Evolutionary conservation across 495 filamentous ascomycete species (phyloP), one percentile per base, ranked within the genome.

Genomic region (Penicillium egyptiacum): DNA sequence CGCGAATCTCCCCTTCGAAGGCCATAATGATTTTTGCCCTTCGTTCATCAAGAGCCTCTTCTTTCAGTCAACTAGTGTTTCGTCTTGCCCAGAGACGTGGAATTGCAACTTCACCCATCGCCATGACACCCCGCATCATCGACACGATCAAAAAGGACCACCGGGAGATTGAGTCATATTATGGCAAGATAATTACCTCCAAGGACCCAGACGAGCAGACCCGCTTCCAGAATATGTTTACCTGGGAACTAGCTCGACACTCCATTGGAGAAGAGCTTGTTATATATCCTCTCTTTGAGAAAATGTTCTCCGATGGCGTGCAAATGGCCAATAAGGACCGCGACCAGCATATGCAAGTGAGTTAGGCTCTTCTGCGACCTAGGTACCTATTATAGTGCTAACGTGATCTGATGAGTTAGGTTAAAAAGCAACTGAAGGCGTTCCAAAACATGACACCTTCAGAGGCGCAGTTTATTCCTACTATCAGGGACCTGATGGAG

Each of bases 211-310:
- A 85, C 50, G 72, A 78, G 6, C 78, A 78, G 60, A 70, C 63
- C 7, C 70, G 78, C 17, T 88, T 77, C 71, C 79, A 83, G 58
- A 88, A 89, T 52, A 78, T 81, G 53, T 83, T 88, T 53, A 81
- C 81, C 19, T 90, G 86, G 87, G 82, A 85, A 64, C 71, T 90
- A 5, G 81, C 87, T 10, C 79, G 85, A 10, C 81, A 88, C 63
- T 73, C 77, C 0, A 70, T 86, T 53, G 80, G 72, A 50, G 83
- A 89, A 63, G 87, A 89, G 70, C 67, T 90, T 2, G 77, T 86
- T 28, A 70, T 88, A 23, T 88, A 88, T 69, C 87, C 86, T 1
- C 78, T 78, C 0, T 77, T 89, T 7, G 87, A 88, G 60, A 83
- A 83, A 59, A 53, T 85, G 47, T 49, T 87, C 0, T 62, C 75